These are phyloP conservation scores for Solanum tarijense DNA, from an alignment of 257 asterid species.

Conservation along the genomic window DNA sequence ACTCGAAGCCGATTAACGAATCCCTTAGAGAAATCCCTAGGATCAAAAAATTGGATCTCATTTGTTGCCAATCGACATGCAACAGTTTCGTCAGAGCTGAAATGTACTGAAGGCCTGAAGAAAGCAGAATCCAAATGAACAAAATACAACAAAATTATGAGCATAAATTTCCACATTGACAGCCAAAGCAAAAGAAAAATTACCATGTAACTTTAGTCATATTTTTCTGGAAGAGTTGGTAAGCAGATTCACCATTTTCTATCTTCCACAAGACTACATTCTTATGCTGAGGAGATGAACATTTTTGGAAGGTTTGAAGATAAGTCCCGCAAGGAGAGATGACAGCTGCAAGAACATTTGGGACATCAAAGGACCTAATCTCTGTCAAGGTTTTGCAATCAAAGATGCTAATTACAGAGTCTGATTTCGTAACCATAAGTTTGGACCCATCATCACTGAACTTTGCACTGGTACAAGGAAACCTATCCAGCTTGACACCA, in stretches of 20 bases:
- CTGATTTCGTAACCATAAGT: constrained; percentile 57
- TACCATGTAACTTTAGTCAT: constrained; percentile 85
- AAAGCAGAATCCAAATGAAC: not conserved
- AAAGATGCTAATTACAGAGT: constrained; percentile 41
- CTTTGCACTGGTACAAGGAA: constrained; percentile 52
- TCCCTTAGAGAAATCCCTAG: constrained; percentile 70
- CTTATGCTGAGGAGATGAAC: constrained; percentile 59
- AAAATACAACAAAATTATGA: not conserved
- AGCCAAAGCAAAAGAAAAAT: not conserved
- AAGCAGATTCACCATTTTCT: constrained; percentile 61
- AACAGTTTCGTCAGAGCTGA: constrained; percentile 61
- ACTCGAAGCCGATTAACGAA: constrained; percentile 64
- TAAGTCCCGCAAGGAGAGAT: constrained; percentile 78
- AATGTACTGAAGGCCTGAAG: constrained; percentile 66
- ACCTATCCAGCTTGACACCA: constrained; percentile 39
- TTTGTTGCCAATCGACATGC: constrained; percentile 87
- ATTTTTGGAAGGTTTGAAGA: constrained; percentile 83
- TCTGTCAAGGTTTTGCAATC: constrained; percentile 50
- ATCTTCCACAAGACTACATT: constrained; percentile 64
- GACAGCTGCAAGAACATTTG: constrained; percentile 79
- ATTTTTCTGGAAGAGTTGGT: constrained; percentile 65
- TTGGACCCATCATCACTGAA: constrained; percentile 83
- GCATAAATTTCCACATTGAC: not conserved
- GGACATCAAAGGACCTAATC: constrained; percentile 47
- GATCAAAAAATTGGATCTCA: constrained; percentile 76